phyloP scores from a whole-genome alignment of 2,329 filamentous ascomycete species.

The Colletotrichum euphorbiae region DNA sequence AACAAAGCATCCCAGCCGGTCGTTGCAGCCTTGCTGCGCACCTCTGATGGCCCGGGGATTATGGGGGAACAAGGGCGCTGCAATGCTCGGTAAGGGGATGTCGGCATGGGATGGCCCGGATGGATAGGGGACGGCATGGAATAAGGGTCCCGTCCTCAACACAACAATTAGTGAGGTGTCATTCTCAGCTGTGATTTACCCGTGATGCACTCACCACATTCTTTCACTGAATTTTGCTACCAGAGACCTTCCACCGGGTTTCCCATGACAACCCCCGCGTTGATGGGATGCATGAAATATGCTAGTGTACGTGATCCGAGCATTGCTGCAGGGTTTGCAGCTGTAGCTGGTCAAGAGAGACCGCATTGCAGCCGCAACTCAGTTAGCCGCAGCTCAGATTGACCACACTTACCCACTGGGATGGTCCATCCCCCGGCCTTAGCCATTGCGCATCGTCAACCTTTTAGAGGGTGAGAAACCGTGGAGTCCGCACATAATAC shows the following conservation, averaged over 20 bases:
- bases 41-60: not conserved
- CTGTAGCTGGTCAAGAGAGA: conserved; percentile 20
- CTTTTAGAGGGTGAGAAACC: no score
- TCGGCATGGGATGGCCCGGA: not conserved
- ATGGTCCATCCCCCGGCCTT: no score
- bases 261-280: conserved; percentile 33
- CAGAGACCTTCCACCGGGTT: conserved; percentile 21
- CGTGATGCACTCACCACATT: conserved; percentile 25
- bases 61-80: conserved; percentile 26
- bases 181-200: not conserved
- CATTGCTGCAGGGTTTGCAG: conserved; percentile 34
- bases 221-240: conserved; percentile 2
- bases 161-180: not conserved
- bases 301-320: conserved; percentile 4
- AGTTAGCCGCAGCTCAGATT: not conserved
- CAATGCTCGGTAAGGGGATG: conserved; percentile 20
- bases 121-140: not conserved
- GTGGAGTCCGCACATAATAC: no score
- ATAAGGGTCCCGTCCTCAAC: not conserved
- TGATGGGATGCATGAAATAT: not conserved
- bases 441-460: no score
- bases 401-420: no score
- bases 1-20: conserved; percentile 25
- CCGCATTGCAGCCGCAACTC: conserved; percentile 24
- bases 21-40: not conserved